phyloP scores from a whole-genome alignment of 2,329 filamentous ascomycete species.

The Penicillium sumatraense region DNA sequence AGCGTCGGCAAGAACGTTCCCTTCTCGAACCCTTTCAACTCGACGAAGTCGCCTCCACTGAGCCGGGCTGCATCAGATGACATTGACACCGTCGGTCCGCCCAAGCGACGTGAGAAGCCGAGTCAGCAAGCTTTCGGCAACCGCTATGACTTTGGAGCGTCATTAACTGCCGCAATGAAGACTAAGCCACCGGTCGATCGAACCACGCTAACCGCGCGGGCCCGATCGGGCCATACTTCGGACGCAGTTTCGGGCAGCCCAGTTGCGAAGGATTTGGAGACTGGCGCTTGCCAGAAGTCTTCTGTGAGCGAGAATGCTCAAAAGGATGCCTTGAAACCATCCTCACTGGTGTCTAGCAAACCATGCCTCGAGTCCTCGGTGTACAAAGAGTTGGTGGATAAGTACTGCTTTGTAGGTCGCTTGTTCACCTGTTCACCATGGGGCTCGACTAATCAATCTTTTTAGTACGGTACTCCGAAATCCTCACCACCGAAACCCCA shows the following conservation, averaged over 20 bases:
- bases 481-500: constrained; percentile 30
- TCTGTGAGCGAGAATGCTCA: constrained; percentile 25
- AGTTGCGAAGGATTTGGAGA: constrained; percentile 16
- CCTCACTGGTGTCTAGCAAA: constrained; percentile 63
- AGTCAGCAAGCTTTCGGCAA: constrained; percentile 79
- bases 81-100: constrained; percentile 63
- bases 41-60: constrained; percentile 70
- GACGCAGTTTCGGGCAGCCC: constrained; percentile 11
- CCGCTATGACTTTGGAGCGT: constrained; percentile 96
- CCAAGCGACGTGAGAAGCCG: constrained; percentile 51
- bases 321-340: constrained; percentile 49
- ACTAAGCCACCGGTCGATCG: constrained; percentile 65
- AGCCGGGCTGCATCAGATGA: constrained; percentile 74
- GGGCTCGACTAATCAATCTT: constrained; percentile 17
- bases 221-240: constrained; percentile 52
- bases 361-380: constrained; percentile 81
- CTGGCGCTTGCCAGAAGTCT: constrained; percentile 20
- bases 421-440: neutral
- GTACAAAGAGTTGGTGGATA: constrained; percentile 96
- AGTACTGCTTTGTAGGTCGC: constrained; percentile 98
- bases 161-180: constrained; percentile 79
- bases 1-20: constrained; percentile 59
- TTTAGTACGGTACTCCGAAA: constrained; percentile 57
- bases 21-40: constrained; percentile 64
- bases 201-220: constrained; percentile 61